A percentile compares a stretch with the other conserved stretches of the same genome.
phyloP scores from a whole-genome alignment of 2,329 filamentous ascomycete species.

The Sporothrix sp. region DNA sequence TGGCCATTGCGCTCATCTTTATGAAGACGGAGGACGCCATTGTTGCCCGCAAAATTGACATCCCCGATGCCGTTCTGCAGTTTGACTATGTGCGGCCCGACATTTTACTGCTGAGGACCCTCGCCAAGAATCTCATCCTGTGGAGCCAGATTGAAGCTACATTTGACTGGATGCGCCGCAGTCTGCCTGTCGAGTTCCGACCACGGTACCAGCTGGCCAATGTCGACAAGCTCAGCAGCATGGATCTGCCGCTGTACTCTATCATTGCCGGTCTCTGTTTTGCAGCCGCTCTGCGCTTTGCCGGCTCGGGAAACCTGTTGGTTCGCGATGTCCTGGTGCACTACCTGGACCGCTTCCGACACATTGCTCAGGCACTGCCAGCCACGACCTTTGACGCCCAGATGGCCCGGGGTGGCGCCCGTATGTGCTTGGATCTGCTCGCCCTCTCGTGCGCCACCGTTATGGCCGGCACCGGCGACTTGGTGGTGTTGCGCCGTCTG shows the following conservation, averaged over 20 bases:
- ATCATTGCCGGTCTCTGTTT: slow-evolving; percentile 86
- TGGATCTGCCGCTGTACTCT: slow-evolving; percentile 86
- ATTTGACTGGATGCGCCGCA: slow-evolving; percentile 64
- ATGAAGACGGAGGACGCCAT: slow-evolving; percentile 91
- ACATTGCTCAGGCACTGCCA: slow-evolving; percentile 53
- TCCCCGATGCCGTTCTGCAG: slow-evolving; percentile 80
- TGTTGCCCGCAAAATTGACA: slow-evolving; percentile 82
- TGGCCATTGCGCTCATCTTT: slow-evolving; percentile 84
- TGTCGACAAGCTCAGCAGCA: slow-evolving; percentile 57
- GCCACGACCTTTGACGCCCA: slow-evolving; percentile 65
- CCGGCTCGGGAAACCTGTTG: slow-evolving; percentile 57
- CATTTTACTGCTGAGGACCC: slow-evolving; percentile 77
- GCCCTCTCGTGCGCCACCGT: slow-evolving; percentile 75
- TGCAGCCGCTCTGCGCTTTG: slow-evolving; percentile 62
- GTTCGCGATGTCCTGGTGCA: slow-evolving; percentile 75
- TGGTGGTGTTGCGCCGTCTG: slow-evolving; percentile 73
- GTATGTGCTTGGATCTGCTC: slow-evolving; percentile 84
- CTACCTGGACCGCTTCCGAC: slow-evolving; percentile 80
- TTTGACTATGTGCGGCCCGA: slow-evolving; percentile 96
- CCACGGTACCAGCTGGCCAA: slow-evolving; percentile 48
- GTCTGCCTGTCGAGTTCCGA: slow-evolving; percentile 62
- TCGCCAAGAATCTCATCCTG: slow-evolving; percentile 84
- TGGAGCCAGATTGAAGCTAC: slow-evolving; percentile 75
- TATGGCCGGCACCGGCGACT: slow-evolving; percentile 92
- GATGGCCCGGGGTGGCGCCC: slow-evolving; percentile 69